Percentiles rank a stretch among this genome's conserved stretches.
phyloP scores from a whole-genome alignment of 2,329 filamentous ascomycete genomes.

The Cordyceps fumosorosea region DNA sequence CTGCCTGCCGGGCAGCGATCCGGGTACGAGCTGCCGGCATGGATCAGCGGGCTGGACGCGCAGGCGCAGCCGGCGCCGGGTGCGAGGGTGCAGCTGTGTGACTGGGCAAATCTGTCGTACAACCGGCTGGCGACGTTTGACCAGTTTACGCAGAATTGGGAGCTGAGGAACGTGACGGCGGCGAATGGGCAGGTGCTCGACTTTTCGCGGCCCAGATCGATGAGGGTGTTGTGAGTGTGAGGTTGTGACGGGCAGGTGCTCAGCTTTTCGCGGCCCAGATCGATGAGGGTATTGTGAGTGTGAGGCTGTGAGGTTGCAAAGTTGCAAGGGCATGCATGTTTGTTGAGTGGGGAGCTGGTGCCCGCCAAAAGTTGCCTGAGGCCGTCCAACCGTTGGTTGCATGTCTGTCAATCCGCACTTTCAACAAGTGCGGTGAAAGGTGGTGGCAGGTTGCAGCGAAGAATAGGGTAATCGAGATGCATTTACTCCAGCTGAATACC shows the following conservation, averaged over 20 bases:
- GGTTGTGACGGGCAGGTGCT: background rate
- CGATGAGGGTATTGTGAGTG: background rate
- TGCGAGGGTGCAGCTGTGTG: background rate
- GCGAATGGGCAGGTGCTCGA: background rate
- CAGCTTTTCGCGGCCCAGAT: background rate
- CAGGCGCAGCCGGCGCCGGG: background rate
- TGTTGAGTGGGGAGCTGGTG: no score
- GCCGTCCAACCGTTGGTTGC: no score
- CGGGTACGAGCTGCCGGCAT: no score
- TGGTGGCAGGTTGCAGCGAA: no score
- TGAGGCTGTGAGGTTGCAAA: no score
- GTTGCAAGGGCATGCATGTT: no score
- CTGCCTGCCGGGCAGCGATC: background rate
- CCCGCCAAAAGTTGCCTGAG: no score
- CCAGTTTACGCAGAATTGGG: background rate
- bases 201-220: background rate
- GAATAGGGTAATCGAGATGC: no score
- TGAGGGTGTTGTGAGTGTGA: background rate
- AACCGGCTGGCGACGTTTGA: background rate
- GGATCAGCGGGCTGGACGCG: background rate
- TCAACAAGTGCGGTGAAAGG: no score
- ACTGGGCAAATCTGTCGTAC: background rate
- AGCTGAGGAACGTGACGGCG: background rate
- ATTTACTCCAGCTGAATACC: no score
- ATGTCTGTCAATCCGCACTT: no score